A percentile compares a stretch with the other conserved stretches of the same genome.
These are phyloP conservation scores for Xylaria sp. DNA, from an alignment of 2,329 filamentous ascomycete genomes.

Conservation along the genomic window DNA sequence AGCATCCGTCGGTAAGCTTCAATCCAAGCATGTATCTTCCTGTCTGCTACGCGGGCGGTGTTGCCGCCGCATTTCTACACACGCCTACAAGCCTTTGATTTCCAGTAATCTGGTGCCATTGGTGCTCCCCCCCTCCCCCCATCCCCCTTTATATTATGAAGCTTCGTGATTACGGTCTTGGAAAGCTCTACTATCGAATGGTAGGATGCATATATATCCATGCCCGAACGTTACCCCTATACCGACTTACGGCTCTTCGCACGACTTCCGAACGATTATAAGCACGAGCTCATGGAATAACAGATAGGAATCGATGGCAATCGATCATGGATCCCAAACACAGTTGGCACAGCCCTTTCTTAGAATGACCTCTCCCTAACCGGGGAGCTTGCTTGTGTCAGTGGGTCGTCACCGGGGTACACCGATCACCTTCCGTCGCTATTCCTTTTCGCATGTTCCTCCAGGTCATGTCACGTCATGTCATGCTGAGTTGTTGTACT, in stretches of 20 bases:
- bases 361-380: slow-evolving; percentile 2
- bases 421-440: too few relatives aligned
- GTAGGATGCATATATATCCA: background rate
- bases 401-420: too few relatives aligned
- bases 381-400: slow-evolving; percentile 1
- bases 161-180: background rate
- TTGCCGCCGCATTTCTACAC: background rate
- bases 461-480: too few relatives aligned
- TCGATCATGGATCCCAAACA: background rate
- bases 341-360: slow-evolving; percentile 5
- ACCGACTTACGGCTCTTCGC: background rate
- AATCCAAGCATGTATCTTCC: too few relatives aligned
- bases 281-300: too few relatives aligned
- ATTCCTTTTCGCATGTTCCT: too few relatives aligned
- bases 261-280: too few relatives aligned
- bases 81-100: background rate
- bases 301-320: too few relatives aligned
- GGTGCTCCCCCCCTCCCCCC: too few relatives aligned
- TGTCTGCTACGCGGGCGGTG: background rate
- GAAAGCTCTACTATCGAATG: background rate
- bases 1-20: too few relatives aligned
- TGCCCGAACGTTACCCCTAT: background rate
- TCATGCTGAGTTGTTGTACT: too few relatives aligned
- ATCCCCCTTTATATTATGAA: background rate
- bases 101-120: background rate